Evolutionary conservation across 2,329 filamentous ascomycete species (phyloP).

Genomic region (Aurifilum marmelostoma): DNA sequence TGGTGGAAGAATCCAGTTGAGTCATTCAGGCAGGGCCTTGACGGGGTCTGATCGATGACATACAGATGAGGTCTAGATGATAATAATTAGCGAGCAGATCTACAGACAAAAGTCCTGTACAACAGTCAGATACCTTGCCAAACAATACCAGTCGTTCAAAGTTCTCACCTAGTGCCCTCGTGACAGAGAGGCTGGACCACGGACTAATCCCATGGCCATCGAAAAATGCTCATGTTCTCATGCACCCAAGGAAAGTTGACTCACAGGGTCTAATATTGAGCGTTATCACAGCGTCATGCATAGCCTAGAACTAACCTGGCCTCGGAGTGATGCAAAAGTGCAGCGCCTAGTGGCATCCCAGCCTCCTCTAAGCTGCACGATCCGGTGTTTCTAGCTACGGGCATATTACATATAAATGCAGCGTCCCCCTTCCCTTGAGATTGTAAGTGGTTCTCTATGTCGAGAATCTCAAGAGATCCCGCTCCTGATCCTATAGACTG

Average conservation of each 20-base stretch:
- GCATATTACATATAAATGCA: neutral
- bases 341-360: neutral
- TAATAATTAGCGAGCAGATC: neutral
- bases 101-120: neutral
- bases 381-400: neutral
- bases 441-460: no score
- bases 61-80: neutral
- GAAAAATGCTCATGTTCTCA: neutral
- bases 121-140: neutral
- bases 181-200: neutral
- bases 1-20: slow-evolving; percentile 40
- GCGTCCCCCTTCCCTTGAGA: no score
- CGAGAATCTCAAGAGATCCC: no score
- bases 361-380: neutral
- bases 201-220: neutral
- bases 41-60: neutral
- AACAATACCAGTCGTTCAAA: neutral
- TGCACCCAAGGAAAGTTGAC: neutral
- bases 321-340: neutral
- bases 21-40: neutral
- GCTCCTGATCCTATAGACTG: no score
- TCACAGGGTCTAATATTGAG: neutral
- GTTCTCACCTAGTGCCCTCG: neutral
- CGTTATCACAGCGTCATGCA: neutral
- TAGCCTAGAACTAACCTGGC: neutral